Conservation (phyloP, 2,329 filamentous ascomycete species). For the Sporothrix curviconia region DNA sequence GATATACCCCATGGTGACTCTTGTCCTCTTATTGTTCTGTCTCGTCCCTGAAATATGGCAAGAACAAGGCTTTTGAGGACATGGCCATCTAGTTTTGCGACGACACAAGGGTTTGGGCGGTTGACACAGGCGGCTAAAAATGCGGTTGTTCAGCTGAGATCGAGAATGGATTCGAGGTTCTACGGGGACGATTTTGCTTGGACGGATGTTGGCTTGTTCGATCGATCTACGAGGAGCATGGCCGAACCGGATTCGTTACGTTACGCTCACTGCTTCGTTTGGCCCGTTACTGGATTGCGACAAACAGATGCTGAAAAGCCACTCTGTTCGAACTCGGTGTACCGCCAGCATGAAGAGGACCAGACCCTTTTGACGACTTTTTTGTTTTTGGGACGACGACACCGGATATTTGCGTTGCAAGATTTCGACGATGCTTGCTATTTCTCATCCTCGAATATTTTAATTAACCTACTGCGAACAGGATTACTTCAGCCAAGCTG, state of each 20-base stretch:
- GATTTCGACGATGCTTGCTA: constrained; percentile 31
- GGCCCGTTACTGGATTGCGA: constrained; percentile 21
- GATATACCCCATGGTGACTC: not conserved
- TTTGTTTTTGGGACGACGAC: constrained; percentile 11
- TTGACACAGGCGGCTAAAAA: not conserved
- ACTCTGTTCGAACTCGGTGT: not conserved
- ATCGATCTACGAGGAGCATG: not conserved
- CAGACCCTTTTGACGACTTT: not conserved
- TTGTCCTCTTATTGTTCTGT: not conserved
- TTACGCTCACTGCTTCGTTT: constrained; percentile 33
- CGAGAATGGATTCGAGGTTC: not conserved
- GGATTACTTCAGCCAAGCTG: constrained; percentile 90
- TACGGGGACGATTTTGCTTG: not conserved
- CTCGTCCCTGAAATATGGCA: constrained; percentile 3
- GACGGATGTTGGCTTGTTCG: not conserved
- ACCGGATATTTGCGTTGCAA: constrained; percentile 24
- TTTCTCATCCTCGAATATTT: constrained; percentile 50
- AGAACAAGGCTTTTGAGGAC: not conserved
- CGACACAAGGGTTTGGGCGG: constrained; percentile 10
- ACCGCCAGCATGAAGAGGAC: not conserved
- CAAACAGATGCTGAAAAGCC: constrained; percentile 1
- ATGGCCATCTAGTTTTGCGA: constrained; percentile 1
- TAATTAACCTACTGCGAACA: constrained; percentile 65
- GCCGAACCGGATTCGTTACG: not conserved
- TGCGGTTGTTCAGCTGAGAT: not conserved